Base-by-base conservation (phyloP, 1,139 yeast genomes). In the Zhuliangozyma blackwelliae region DNA sequence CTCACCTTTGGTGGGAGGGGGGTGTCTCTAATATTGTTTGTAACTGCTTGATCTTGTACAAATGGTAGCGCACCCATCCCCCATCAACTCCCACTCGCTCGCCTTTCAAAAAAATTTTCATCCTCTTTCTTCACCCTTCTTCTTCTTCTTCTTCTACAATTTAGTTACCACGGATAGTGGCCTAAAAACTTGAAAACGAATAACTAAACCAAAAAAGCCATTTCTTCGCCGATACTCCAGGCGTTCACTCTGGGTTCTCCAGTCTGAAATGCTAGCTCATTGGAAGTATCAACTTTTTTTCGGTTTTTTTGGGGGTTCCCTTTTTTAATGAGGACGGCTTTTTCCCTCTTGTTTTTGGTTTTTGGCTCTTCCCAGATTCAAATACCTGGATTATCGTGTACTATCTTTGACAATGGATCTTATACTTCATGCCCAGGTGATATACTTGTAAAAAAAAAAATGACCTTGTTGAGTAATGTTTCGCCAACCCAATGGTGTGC, bases 351-450 rank as follows among this genome's bases (percentile, higher is more conserved):
- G 61, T 29, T 41, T 41, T 41, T 41, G 38, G 40, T 63, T 62
- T 60, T 49, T 49, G 62, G 68, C 52, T 54, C 43, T 59, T 68
- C 74, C 76, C 61, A 69, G 56, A 70, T 40, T 41, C 57, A 65
- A 48, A 29, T 33, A 46, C 71, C 75, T 71, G 75, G 75, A 61
- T 69, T 68, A 59, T 69, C 75, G 75, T 69, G 68, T 62, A 50
- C 68, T 65, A 25, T 42, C 37, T 39, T 39, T 44, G 38, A 51
- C 62, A 46, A 60, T 69, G 68, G 71, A 52, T 54, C 57, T 50
- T 54, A 62, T 66, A 68, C 76, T 70, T 70, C 76, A 70, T 70
- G 76, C 76, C 75, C 75, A 73, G 76, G 68, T 57, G 48, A 69
- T 60, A 69, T 60, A 16, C 16, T 16, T 16, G 16, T 16, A 16